Evolutionary conservation across 495 filamentous ascomycete genomes (phyloP).

Genomic region (Durotheca rogersii): DNA sequence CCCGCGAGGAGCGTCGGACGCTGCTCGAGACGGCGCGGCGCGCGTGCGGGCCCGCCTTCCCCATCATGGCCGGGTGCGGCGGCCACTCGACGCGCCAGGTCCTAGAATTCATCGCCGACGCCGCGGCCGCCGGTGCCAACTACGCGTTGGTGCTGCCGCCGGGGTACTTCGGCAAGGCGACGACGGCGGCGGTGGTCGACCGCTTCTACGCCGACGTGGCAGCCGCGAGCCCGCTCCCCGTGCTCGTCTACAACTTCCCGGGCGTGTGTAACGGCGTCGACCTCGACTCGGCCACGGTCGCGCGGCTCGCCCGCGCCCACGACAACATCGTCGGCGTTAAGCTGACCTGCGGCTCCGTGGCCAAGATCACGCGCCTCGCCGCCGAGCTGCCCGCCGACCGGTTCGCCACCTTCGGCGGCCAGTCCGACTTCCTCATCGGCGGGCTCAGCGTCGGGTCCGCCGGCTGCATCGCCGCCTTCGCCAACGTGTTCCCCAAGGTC

Average conservation of each 20-base stretch:
- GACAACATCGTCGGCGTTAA: conserved; percentile 61
- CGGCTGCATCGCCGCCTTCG: conserved; percentile 68
- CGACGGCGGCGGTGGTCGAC: conserved; percentile 57
- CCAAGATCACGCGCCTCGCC: conserved; percentile 55
- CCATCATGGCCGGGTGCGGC: conserved; percentile 63
- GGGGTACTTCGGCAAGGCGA: conserved; percentile 64
- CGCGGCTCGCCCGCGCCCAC: conserved; percentile 50
- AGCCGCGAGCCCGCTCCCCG: conserved; percentile 49
- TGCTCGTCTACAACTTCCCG: conserved; percentile 73
- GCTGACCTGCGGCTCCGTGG: conserved; percentile 68
- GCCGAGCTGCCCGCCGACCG: conserved; percentile 53
- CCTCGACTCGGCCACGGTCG: conserved; percentile 62
- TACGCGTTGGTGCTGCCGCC: conserved; percentile 63
- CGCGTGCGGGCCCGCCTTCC: conserved; percentile 51
- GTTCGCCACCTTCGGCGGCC: conserved; percentile 68
- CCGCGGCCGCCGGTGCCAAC: conserved; percentile 56
- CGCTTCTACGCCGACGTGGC: conserved; percentile 64
- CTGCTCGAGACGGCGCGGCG: conserved; percentile 55
- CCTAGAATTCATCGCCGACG: conserved; percentile 59
- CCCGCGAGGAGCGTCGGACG: conserved; percentile 57
- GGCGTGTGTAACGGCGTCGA: conserved; percentile 72
- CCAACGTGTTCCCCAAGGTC: conserved; percentile 63
- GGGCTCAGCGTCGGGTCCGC: conserved; percentile 60
- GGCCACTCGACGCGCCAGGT: conserved; percentile 66
- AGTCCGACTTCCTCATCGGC: conserved; percentile 69